Evolutionary conservation across 768 basidiomycete genomes (phyloP).

Genomic region (Suillus variegatus): DNA sequence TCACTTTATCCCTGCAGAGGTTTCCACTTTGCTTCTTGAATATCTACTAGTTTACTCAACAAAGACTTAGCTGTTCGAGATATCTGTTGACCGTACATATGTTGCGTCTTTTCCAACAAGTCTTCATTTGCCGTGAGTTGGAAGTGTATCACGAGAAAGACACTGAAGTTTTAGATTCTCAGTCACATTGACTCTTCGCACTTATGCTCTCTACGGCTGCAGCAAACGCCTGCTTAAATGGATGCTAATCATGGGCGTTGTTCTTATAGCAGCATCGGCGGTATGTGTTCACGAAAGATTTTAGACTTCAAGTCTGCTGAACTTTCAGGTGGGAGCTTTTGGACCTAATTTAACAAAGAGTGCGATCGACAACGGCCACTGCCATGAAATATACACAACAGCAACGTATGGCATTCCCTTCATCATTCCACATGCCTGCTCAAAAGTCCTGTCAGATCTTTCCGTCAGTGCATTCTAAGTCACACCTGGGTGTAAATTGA

Average conservation of each 20-base stretch:
- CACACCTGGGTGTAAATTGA: not conserved
- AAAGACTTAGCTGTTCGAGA: conserved; percentile 37
- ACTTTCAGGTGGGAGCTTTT: conserved; percentile 43
- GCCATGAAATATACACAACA: conserved; percentile 24
- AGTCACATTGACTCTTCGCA: conserved; percentile 49
- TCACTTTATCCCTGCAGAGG: conserved; percentile 8
- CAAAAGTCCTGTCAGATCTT: not conserved
- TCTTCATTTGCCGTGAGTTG: conserved; percentile 47
- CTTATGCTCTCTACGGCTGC: conserved; percentile 50
- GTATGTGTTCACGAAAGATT: conserved; percentile 31
- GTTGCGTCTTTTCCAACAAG: conserved; percentile 44
- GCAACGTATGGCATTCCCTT: not conserved
- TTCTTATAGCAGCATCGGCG: conserved; percentile 32
- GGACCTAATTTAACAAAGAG: conserved; percentile 35
- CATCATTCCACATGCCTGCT: not conserved
- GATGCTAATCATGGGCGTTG: conserved; percentile 34
- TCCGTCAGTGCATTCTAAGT: not conserved
- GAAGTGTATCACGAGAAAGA: not conserved
- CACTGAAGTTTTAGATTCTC: conserved; percentile 13
- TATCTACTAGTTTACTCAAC: not conserved
- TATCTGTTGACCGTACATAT: conserved; percentile 42
- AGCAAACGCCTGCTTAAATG: conserved; percentile 37
- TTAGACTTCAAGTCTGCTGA: not conserved
- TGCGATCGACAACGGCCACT: conserved; percentile 19
- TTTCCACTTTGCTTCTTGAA: not conserved